Percentiles rank a stretch among this genome's conserved stretches.
phyloP scores from a whole-genome alignment of 495 filamentous ascomycete species.

The Penicillium riverlandense region DNA sequence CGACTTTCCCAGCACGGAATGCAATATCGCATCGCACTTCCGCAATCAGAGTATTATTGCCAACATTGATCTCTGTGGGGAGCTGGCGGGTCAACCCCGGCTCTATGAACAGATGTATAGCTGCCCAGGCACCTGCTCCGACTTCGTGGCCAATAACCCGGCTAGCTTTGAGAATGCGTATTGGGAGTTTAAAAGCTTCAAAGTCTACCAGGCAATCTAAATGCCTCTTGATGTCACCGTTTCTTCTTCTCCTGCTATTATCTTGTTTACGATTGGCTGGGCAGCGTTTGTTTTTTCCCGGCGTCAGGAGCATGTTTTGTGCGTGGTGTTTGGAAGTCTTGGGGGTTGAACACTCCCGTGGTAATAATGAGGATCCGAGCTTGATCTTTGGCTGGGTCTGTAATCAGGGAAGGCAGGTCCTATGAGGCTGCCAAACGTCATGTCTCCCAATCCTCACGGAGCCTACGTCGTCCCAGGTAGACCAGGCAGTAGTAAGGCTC shows the following conservation, averaged over 20 bases:
- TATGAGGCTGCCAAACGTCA: too few species aligned
- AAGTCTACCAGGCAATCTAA: constrained; percentile 29
- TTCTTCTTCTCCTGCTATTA: not conserved
- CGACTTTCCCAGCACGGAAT: constrained; percentile 45
- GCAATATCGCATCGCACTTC: constrained; percentile 41
- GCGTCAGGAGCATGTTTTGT: too few species aligned
- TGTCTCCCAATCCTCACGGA: too few species aligned
- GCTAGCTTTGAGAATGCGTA: constrained; percentile 34
- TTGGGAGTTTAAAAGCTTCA: constrained; percentile 45
- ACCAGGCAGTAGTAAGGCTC: too few species aligned
- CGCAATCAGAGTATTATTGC: constrained; percentile 44
- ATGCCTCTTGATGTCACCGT: not conserved
- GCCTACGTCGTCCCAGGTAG: too few species aligned
- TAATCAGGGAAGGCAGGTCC: too few species aligned
- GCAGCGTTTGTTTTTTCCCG: too few species aligned
- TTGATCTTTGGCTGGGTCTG: too few species aligned
- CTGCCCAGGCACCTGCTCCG: constrained; percentile 36
- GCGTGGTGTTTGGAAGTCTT: too few species aligned
- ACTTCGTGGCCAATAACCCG: constrained; percentile 34
- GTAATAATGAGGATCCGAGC: too few species aligned
- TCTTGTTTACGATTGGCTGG: not conserved
- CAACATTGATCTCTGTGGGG: constrained; percentile 46
- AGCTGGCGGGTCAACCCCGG: constrained; percentile 23
- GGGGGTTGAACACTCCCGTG: too few species aligned
- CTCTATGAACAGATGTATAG: constrained; percentile 32